A percentile compares a stretch with the other conserved stretches of the same genome.
Conservation (phyloP, 1,284 basidiomycete genomes). For the Cryptococcus sp. region DNA sequence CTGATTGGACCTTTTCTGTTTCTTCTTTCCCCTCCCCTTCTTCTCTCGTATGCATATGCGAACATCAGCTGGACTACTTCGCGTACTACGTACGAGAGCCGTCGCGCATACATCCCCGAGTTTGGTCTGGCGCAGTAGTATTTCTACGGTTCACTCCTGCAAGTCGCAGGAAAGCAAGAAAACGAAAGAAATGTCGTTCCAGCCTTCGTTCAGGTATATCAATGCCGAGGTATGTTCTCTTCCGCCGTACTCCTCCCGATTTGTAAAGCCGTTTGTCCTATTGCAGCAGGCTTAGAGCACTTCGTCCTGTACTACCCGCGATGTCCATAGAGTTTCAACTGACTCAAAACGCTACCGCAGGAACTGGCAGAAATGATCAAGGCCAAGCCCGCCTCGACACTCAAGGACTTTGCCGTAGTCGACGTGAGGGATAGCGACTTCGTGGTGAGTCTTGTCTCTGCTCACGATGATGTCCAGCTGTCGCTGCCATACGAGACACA, state of each 20-base stretch:
- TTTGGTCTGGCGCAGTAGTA: neutral
- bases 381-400: slow-evolving; percentile 28
- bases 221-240: slow-evolving; percentile 36
- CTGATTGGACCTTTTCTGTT: too few relatives aligned
- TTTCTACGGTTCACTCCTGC: neutral
- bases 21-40: too few relatives aligned
- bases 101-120: neutral
- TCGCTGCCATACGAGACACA: too few relatives aligned
- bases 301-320: too few relatives aligned
- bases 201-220: slow-evolving; percentile 48
- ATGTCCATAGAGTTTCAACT: too few relatives aligned
- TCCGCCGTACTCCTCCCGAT: neutral
- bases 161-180: neutral
- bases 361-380: slow-evolving; percentile 51
- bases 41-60: too few relatives aligned
- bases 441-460: slow-evolving; percentile 30
- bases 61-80: neutral
- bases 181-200: slow-evolving; percentile 39
- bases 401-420: slow-evolving; percentile 45
- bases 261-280: too few relatives aligned
- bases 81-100: neutral
- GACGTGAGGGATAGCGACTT: slow-evolving; percentile 54
- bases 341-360: slow-evolving; percentile 16
- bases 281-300: too few relatives aligned
- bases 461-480: neutral